A percentile compares a stretch with the other conserved stretches of the same genome.
These are phyloP conservation scores for Aspergillus sp. DNA, from an alignment of 2,329 filamentous ascomycete species.

Conservation along the genomic window DNA sequence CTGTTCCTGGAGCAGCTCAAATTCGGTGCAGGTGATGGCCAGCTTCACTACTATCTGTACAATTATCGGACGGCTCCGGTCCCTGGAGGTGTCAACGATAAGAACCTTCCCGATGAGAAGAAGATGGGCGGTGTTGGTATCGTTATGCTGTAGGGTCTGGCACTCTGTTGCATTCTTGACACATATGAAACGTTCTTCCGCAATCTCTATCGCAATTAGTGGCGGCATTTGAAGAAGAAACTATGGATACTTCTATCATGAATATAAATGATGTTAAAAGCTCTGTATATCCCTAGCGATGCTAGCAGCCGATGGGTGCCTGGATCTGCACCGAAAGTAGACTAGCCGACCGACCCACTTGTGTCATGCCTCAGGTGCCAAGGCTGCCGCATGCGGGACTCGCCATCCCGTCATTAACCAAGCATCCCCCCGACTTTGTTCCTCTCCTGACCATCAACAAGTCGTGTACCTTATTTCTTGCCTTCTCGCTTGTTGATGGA, in stretches of 20 bases:
- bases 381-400: constrained; percentile 20
- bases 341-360: neutral
- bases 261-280: neutral
- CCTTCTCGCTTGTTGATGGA: neutral
- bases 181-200: neutral
- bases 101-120: constrained; percentile 75
- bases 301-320: neutral
- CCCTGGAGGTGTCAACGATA: constrained; percentile 77
- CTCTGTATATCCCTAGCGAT: neutral
- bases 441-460: constrained; percentile 4
- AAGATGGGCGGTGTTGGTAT: constrained; percentile 84
- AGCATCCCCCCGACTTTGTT: neutral
- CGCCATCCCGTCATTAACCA: constrained; percentile 14
- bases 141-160: constrained; percentile 67
- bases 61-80: constrained; percentile 92
- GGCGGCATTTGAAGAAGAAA: neutral
- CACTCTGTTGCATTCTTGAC: neutral
- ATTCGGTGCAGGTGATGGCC: constrained; percentile 91
- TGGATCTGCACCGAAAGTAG: neutral
- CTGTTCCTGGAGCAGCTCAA: constrained; percentile 93
- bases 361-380: constrained; percentile 19
- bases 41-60: constrained; percentile 95
- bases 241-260: neutral
- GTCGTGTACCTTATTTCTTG: neutral
- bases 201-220: constrained; percentile 2